phyloP scores from a whole-genome alignment of 768 basidiomycete genomes.

The Collybiopsis confluens region DNA sequence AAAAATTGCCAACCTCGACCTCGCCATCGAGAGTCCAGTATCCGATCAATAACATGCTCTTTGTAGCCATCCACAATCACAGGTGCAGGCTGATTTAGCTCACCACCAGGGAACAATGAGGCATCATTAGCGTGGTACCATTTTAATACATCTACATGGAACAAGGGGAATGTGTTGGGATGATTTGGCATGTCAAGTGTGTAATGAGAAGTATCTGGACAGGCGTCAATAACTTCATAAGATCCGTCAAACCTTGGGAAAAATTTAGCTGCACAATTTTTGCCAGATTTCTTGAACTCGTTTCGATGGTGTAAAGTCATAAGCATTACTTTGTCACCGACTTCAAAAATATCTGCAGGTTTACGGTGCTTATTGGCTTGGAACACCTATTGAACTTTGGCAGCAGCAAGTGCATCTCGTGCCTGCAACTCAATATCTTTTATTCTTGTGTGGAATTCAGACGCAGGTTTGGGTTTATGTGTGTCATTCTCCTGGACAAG shows the following conservation, averaged over 20 bases:
- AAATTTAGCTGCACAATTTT: slow-evolving; percentile 26
- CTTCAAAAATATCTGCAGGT: neutral
- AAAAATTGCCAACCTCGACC: slow-evolving; percentile 24
- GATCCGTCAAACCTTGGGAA: slow-evolving; percentile 24
- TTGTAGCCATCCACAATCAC: slow-evolving; percentile 18
- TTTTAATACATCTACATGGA: slow-evolving; percentile 25
- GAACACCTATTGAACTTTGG: neutral
- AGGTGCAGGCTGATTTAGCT: slow-evolving; percentile 13
- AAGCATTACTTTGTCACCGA: slow-evolving; percentile 25
- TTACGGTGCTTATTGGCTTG: neutral
- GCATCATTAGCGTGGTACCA: slow-evolving; percentile 24
- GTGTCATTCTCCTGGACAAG: neutral
- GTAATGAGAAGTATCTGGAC: slow-evolving; percentile 12
- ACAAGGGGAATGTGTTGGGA: slow-evolving; percentile 18
- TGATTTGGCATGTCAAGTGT: slow-evolving; percentile 17
- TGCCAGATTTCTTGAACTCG: slow-evolving; percentile 17
- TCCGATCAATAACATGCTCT: slow-evolving; percentile 21
- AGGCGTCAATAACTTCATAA: slow-evolving; percentile 14
- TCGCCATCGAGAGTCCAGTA: slow-evolving; percentile 18
- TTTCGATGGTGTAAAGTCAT: slow-evolving; percentile 17
- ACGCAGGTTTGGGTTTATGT: neutral
- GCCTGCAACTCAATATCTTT: neutral
- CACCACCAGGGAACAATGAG: slow-evolving; percentile 23
- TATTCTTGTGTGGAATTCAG: neutral
- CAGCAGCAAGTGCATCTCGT: neutral